Conservation (phyloP, 345 rosid species). For the Eucalyptus coolabah region DNA sequence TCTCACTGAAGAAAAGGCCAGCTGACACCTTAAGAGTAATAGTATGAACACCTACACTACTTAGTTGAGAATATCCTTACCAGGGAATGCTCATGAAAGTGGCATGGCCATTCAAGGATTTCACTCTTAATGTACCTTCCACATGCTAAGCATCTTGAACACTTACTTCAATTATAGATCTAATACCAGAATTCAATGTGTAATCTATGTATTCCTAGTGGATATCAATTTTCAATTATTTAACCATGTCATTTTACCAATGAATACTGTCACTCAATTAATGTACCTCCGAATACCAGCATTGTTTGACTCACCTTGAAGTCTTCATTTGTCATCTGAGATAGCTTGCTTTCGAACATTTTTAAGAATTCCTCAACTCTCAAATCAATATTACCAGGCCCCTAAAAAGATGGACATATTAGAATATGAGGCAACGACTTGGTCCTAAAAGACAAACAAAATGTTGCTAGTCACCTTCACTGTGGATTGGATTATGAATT, state of each 20-base stretch:
- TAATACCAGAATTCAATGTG: background rate
- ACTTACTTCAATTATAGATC: background rate
- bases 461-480: conserved; percentile 34
- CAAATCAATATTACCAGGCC: conserved; percentile 63
- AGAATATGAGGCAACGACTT: background rate
- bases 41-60: background rate
- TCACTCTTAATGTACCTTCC: background rate
- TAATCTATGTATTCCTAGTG: background rate
- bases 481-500: conserved; percentile 77
- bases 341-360: conserved; percentile 49
- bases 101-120: background rate
- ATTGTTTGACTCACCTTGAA: conserved; percentile 44
- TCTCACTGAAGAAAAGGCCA: background rate
- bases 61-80: background rate
- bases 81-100: background rate
- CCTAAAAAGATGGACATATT: conserved; percentile 18
- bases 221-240: background rate
- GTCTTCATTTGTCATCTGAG: conserved; percentile 66
- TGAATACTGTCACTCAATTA: background rate
- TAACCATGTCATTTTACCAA: background rate
- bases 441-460: background rate
- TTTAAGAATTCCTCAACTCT: conserved; percentile 71
- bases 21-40: background rate
- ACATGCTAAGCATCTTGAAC: background rate
- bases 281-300: background rate